Evolutionary conservation across 345 rosid species (phyloP).

Genomic region (Citrus cavaleriei): DNA sequence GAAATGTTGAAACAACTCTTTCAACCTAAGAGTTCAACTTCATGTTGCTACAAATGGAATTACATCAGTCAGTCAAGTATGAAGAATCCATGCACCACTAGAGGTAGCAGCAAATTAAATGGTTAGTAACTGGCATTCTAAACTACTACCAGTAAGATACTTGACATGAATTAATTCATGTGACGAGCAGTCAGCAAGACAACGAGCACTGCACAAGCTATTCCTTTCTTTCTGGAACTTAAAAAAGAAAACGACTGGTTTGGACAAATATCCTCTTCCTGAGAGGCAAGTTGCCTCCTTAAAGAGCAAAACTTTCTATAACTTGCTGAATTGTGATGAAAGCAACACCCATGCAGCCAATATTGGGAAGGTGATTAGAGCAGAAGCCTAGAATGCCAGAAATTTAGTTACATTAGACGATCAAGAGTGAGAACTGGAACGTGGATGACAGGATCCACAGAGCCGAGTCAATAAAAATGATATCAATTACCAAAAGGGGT

Average conservation of each 20-base stretch:
- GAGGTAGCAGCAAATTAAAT: not conserved
- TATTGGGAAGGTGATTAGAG: slow-evolving; percentile 58
- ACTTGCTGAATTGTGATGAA: slow-evolving; percentile 27
- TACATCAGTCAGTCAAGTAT: not conserved
- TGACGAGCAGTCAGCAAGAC: not conserved
- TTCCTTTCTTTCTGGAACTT: not conserved
- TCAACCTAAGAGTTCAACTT: not conserved
- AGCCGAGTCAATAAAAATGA: not conserved
- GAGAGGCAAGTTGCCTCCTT: not conserved
- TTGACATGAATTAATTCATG: not conserved
- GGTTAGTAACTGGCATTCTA: not conserved
- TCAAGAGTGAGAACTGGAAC: not conserved
- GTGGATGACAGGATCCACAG: not conserved
- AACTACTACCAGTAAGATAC: not conserved
- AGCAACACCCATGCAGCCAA: slow-evolving; percentile 61
- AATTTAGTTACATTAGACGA: not conserved
- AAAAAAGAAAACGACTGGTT: not conserved
- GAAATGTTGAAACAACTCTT: not conserved
- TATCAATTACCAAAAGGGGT: not conserved
- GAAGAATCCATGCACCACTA: not conserved
- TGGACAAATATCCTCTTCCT: not conserved
- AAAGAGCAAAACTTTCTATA: slow-evolving; percentile 1
- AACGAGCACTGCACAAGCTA: not conserved
- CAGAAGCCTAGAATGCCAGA: slow-evolving; percentile 64
- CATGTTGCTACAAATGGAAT: not conserved